Conservation (phyloP, 305 asterid genomes). For the Rubia peregrina region DNA sequence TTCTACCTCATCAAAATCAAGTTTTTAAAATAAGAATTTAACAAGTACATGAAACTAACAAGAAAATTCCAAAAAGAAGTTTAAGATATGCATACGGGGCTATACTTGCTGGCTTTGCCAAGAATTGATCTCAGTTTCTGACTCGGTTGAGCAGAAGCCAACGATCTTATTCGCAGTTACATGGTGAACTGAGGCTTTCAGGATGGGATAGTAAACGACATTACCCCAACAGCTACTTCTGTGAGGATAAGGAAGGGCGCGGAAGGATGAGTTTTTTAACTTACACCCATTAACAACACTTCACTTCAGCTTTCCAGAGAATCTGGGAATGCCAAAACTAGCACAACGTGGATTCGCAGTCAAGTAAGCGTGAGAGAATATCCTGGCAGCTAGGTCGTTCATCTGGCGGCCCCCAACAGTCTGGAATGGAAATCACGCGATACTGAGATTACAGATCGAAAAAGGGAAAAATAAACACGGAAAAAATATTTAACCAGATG, state of each 20-base stretch:
- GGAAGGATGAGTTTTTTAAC: not conserved
- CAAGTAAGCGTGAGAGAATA: slow-evolving; percentile 69
- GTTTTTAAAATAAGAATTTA: not conserved
- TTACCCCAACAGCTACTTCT: not conserved
- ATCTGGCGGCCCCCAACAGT: slow-evolving; percentile 88
- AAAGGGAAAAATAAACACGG: not conserved
- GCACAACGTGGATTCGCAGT: slow-evolving; percentile 81
- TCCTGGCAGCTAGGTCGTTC: slow-evolving; percentile 89
- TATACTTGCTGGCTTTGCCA: not conserved
- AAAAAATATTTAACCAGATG: not conserved
- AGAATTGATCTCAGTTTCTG: not conserved
- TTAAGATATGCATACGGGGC: not conserved
- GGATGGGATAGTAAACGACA: not conserved
- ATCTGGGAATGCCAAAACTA: slow-evolving; percentile 14
- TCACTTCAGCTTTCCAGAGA: not conserved
- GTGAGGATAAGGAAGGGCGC: not conserved
- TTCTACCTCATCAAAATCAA: too few species aligned
- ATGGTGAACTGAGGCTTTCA: not conserved
- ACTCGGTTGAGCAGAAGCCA: not conserved
- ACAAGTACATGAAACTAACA: not conserved
- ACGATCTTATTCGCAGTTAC: not conserved
- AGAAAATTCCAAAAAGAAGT: not conserved
- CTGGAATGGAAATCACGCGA: slow-evolving; percentile 34
- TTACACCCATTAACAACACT: not conserved
- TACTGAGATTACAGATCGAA: not conserved